Evolutionary conservation across 2,329 filamentous ascomycete species (phyloP), one percentile per base, ranked within the genome.

Genomic region (Dactylellina haptotyla): DNA sequence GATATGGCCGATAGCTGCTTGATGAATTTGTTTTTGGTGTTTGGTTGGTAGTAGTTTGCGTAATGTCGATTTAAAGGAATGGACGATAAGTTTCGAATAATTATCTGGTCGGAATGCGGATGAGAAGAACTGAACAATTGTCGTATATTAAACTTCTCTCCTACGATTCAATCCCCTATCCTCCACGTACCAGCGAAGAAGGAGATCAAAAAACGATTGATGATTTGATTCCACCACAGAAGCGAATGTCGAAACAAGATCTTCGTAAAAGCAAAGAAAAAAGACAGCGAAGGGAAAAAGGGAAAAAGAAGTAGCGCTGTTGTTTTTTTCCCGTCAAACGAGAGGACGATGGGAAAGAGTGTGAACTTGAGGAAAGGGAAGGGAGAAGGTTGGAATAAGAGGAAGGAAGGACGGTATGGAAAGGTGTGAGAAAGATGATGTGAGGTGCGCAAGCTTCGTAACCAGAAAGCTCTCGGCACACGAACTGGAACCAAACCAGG

Each of bases 191-290:
- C 59, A 73, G 61, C 69, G 61, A 73, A 62, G 59, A 46, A 62
- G 67, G 73, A 75, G 48, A 67, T 48, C 67, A 53, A 57, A 16
- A 23, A 39, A 58, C 39, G 41, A 58, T 58, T 23, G 73, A 65
- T 63, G 62, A 53, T 37, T n/a, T 34, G 46, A 32, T 61, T 46
- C 59, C 53, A 48, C 53, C 62, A 37, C 16, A n/a, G 30, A 69
- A 64, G 70, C 69, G 70, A 73, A 59, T 61, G 73, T 69, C 73
- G 70, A 74, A 74, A 75, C 57, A 64, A 66, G 50, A 63, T 66
- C 57, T 64, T 18, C 51, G 39, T 54, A 39, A 50, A 53, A 70
- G 37, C 28, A 37, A 34, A 43, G 51, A 64, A 48, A 48, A 46
- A 43, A 54, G 25, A 66, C 26, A 43, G 61, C 61, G 51, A 69